Evolutionary conservation across 2,329 filamentous ascomycete genomes (phyloP).

Genomic region (Didymella lethalis): DNA sequence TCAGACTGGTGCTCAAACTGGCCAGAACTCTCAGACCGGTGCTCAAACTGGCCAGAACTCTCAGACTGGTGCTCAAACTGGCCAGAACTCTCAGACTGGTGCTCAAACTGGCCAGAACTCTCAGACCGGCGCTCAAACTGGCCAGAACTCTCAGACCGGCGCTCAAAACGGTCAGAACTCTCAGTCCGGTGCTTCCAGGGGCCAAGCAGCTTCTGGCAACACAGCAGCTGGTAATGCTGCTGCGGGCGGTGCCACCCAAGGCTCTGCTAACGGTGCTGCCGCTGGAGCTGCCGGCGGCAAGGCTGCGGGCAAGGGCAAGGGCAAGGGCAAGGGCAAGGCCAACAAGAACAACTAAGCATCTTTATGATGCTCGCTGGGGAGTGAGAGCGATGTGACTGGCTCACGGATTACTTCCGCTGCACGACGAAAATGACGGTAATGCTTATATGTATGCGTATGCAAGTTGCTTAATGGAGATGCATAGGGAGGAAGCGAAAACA

Average conservation of each 20-base stretch:
- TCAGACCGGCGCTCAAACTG: no score
- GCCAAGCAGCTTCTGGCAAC: no score
- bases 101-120: no score
- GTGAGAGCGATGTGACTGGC: slow-evolving; percentile 23
- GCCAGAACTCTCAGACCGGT: slow-evolving; percentile 1
- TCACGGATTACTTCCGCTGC: slow-evolving; percentile 18
- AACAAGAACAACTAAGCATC: slow-evolving; percentile 18
- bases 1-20: not conserved
- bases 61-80: no score
- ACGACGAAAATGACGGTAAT: slow-evolving; percentile 16
- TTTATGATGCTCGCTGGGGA: slow-evolving; percentile 2
- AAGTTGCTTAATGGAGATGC: slow-evolving; percentile 9
- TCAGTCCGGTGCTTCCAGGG: no score
- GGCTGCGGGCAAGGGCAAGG: slow-evolving; percentile 2
- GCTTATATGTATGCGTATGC: slow-evolving; percentile 7
- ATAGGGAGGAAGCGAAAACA: slow-evolving; percentile 17
- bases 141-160: no score
- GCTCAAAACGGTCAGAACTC: no score
- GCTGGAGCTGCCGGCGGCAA: slow-evolving; percentile 7
- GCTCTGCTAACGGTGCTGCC: not conserved
- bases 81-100: no score
- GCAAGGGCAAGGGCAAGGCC: slow-evolving; percentile 8
- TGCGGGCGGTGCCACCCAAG: not conserved
- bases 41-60: not conserved
- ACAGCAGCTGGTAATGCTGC: not conserved